A percentile compares a stretch with the other conserved stretches of the same genome.
Conservation (phyloP, 805 yeast species). For the Zygosaccharomyces pseudorouxii region DNA sequence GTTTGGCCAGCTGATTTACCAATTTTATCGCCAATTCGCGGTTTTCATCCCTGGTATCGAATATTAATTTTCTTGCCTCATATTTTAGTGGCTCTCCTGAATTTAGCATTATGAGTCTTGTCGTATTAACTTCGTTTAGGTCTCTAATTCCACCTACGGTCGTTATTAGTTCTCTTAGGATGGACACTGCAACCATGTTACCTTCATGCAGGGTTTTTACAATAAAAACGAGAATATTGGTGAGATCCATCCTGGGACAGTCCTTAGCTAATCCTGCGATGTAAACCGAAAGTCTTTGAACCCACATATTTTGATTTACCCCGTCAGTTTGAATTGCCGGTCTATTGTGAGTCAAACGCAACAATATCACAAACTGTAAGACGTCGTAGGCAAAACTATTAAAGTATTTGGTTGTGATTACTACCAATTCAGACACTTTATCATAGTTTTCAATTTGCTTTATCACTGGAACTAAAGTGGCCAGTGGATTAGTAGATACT, state of each 20-base stretch:
- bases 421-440: conserved; percentile 72
- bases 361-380: conserved; percentile 64
- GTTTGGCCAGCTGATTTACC: conserved; percentile 41
- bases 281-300: conserved; percentile 74
- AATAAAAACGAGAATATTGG: conserved; percentile 56
- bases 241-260: conserved; percentile 53
- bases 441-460: conserved; percentile 89
- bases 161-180: conserved; percentile 61
- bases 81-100: conserved; percentile 56
- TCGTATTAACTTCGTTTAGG: conserved; percentile 58
- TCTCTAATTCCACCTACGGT: conserved; percentile 79
- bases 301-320: conserved; percentile 75
- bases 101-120: conserved; percentile 61
- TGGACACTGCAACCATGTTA: conserved; percentile 55
- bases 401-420: conserved; percentile 71
- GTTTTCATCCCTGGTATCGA: conserved; percentile 46
- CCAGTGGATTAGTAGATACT: conserved; percentile 71
- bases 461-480: conserved; percentile 65
- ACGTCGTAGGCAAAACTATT: conserved; percentile 82
- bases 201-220: conserved; percentile 58
- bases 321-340: conserved; percentile 71
- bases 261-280: conserved; percentile 62
- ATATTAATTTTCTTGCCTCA: conserved; percentile 51
- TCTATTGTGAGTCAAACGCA: conserved; percentile 67
- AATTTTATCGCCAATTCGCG: conserved; percentile 47